Evolutionary conservation across 768 basidiomycete species (phyloP).

Genomic region (Amanita jacksonii): DNA sequence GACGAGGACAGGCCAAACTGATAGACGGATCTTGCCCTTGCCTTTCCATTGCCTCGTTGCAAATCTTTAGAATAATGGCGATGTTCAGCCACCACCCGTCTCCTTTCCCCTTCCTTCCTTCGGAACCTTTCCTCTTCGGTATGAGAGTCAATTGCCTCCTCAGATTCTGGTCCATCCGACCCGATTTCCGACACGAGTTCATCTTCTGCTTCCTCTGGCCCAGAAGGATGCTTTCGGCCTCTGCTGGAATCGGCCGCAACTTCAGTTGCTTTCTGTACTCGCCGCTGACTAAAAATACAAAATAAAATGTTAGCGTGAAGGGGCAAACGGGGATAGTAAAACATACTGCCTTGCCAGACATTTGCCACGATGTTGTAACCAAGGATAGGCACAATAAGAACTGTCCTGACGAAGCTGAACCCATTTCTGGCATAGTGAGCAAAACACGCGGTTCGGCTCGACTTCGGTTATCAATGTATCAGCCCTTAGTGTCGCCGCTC

Average conservation of each 20-base stretch:
- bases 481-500: conserved; percentile 58
- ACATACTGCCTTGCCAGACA: conserved; percentile 63
- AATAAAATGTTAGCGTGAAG: neutral
- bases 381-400: conserved; percentile 74
- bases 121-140: conserved; percentile 16
- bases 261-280: conserved; percentile 46
- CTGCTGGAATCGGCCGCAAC: conserved; percentile 37
- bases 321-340: conserved; percentile 5
- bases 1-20: no score
- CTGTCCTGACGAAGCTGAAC: conserved; percentile 74
- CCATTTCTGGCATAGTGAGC: conserved; percentile 71
- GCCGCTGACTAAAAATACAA: conserved; percentile 36
- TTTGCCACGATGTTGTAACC: conserved; percentile 70
- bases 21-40: conserved; percentile 8
- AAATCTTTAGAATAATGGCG: neutral
- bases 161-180: conserved; percentile 15
- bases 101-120: conserved; percentile 12
- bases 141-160: conserved; percentile 19
- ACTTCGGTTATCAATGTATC: conserved; percentile 60
- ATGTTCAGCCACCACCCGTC: conserved; percentile 14
- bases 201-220: conserved; percentile 16
- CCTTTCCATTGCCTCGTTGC: conserved; percentile 10
- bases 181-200: conserved; percentile 18
- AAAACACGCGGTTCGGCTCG: conserved; percentile 69
- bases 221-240: conserved; percentile 12